Evolutionary conservation across 2,329 filamentous ascomycete genomes (phyloP).

Genomic region (Magnaporthiopsis incrustans): DNA sequence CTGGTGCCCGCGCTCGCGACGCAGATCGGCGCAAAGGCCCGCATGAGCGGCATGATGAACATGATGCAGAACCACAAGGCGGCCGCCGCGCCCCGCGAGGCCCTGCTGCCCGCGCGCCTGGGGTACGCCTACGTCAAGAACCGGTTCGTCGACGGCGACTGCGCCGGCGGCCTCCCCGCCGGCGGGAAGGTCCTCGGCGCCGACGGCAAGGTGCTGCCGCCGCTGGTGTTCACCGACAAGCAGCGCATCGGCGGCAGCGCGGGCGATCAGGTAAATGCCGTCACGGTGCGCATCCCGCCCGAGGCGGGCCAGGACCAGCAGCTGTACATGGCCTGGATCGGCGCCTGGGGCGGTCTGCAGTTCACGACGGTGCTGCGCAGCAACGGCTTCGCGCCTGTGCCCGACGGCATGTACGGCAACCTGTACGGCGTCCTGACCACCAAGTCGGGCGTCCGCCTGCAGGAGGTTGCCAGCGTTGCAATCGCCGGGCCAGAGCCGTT

Average conservation of each 20-base stretch:
- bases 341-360: constrained; percentile 25
- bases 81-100: constrained; percentile 24
- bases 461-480: constrained; percentile 15
- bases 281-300: constrained; percentile 17
- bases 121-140: constrained; percentile 23
- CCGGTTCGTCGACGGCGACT: constrained; percentile 20
- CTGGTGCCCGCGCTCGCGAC: constrained; percentile 23
- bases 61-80: constrained; percentile 30
- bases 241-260: constrained; percentile 11
- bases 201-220: constrained; percentile 14
- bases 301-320: constrained; percentile 10
- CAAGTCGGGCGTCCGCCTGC: constrained; percentile 15
- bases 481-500: constrained; percentile 28
- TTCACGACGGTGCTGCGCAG: constrained; percentile 19
- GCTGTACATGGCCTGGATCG: constrained; percentile 28
- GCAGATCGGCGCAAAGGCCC: constrained; percentile 24
- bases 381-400: constrained; percentile 19
- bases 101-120: constrained; percentile 21
- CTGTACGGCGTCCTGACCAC: constrained; percentile 26
- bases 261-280: constrained; percentile 11
- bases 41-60: constrained; percentile 28
- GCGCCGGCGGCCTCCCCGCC: constrained; percentile 17
- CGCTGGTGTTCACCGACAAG: constrained; percentile 16
- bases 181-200: constrained; percentile 11
- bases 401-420: constrained; percentile 24